Percentiles rank a stretch among this genome's conserved stretches.
Evolutionary conservation across 2,329 filamentous ascomycete genomes (phyloP).

Genomic region (Calonectria pseudoturangicola): DNA sequence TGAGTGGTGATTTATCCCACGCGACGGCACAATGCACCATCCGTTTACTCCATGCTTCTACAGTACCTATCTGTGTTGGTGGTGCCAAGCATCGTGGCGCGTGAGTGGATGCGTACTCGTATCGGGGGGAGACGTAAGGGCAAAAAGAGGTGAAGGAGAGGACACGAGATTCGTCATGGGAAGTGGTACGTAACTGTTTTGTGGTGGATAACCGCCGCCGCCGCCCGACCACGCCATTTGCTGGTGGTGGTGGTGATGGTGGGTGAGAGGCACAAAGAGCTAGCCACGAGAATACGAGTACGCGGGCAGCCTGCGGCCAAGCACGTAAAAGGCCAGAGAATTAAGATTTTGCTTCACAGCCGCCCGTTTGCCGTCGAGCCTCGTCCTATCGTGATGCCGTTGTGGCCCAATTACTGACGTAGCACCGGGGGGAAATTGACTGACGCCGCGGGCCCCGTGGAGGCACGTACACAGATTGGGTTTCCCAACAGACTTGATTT

Average conservation of each 20-base stretch:
- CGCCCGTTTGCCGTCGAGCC: background rate
- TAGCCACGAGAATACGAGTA: slow-evolving; percentile 21
- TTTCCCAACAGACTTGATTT: slow-evolving; percentile 27
- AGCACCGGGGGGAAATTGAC: slow-evolving; percentile 12
- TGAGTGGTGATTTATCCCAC: background rate
- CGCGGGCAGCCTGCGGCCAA: slow-evolving; percentile 1
- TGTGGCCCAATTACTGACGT: slow-evolving; percentile 20
- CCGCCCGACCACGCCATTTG: slow-evolving; percentile 25
- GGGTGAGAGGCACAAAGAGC: slow-evolving; percentile 16
- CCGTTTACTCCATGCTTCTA: background rate
- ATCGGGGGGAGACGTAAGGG: slow-evolving; percentile 28
- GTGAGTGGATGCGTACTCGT: slow-evolving; percentile 35
- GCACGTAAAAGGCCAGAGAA: background rate
- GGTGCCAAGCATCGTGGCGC: slow-evolving; percentile 27
- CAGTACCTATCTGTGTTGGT: background rate
- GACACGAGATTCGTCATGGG: slow-evolving; percentile 12
- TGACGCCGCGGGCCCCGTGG: background rate
- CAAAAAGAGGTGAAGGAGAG: background rate
- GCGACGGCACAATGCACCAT: slow-evolving; percentile 3
- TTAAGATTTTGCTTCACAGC: slow-evolving; percentile 18
- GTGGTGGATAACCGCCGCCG: slow-evolving; percentile 23
- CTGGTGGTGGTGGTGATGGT: slow-evolving; percentile 25
- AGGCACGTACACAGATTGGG: background rate
- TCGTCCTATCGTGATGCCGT: slow-evolving; percentile 25
- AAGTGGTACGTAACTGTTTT: slow-evolving; percentile 24